Evolutionary conservation across 768 basidiomycete species (phyloP).

Genomic region (Dacryopinax primogenitus): DNA sequence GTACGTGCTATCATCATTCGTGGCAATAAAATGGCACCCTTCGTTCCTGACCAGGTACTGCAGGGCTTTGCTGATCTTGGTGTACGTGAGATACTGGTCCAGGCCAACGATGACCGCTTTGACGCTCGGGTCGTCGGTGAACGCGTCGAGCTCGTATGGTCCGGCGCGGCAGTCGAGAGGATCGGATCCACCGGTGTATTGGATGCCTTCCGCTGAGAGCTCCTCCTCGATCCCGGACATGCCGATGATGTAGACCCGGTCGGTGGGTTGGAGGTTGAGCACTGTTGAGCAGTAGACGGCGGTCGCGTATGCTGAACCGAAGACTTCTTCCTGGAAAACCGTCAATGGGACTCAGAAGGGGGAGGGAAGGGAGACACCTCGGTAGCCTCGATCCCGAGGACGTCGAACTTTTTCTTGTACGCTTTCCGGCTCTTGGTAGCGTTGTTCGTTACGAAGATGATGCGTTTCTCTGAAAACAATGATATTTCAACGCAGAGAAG

Average conservation of each 20-base stretch:
- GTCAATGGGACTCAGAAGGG: neutral
- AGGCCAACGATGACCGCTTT: constrained; percentile 93
- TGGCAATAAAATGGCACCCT: constrained; percentile 71
- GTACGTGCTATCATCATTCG: constrained; percentile 88
- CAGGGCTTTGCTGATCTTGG: constrained; percentile 85
- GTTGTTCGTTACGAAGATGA: constrained; percentile 95
- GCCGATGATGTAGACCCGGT: constrained; percentile 93
- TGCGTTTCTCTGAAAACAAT: constrained; percentile 48
- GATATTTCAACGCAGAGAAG: neutral
- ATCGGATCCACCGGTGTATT: constrained; percentile 72
- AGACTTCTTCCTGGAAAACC: constrained; percentile 72
- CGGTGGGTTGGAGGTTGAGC: constrained; percentile 73
- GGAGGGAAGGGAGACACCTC: constrained; percentile 45
- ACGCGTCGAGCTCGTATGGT: constrained; percentile 53
- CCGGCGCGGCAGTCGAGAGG: constrained; percentile 67
- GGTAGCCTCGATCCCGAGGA: constrained; percentile 69
- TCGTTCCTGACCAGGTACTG: constrained; percentile 74
- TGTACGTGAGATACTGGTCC: constrained; percentile 79
- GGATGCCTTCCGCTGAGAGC: constrained; percentile 71
- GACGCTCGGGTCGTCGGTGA: constrained; percentile 61
- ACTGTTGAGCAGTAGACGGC: constrained; percentile 80
- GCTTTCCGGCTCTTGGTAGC: constrained; percentile 79
- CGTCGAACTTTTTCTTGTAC: constrained; percentile 87
- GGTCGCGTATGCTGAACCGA: constrained; percentile 82
- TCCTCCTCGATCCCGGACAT: constrained; percentile 88